Evolutionary conservation across 2,329 filamentous ascomycete species (phyloP).

Genomic region (Colletotrichum simmondsii): DNA sequence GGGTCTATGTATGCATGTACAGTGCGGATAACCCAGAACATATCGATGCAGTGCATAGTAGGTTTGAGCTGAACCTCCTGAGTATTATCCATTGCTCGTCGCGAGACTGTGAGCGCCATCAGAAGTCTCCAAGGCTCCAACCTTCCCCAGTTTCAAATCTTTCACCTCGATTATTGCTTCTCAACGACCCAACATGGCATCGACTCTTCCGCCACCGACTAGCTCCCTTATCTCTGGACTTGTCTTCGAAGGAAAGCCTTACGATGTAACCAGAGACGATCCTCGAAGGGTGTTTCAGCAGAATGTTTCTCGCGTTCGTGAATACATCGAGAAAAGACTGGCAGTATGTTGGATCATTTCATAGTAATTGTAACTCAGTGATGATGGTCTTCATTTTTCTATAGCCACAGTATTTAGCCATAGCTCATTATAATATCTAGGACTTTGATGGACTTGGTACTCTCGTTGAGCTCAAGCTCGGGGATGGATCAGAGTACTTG

Average conservation of each 20-base stretch:
- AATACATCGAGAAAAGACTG: background rate
- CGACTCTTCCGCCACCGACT: background rate
- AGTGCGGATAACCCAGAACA: background rate
- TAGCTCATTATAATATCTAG: background rate
- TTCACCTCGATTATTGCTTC: background rate
- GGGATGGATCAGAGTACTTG: background rate
- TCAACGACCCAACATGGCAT: background rate
- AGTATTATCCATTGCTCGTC: background rate
- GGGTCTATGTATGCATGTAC: background rate
- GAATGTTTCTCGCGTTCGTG: background rate
- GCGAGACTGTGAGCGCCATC: background rate
- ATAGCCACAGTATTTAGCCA: background rate
- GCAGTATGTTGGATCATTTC: background rate
- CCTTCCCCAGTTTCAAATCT: background rate
- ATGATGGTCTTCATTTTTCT: background rate
- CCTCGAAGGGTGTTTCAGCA: background rate
- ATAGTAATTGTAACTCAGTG: background rate
- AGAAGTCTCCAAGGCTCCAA: background rate
- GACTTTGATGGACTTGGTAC: conserved; percentile 10
- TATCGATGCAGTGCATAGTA: background rate
- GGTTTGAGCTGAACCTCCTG: background rate
- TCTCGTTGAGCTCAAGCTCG: conserved; percentile 7
- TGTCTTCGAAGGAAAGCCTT: background rate
- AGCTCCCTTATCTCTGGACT: background rate
- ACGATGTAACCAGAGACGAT: background rate